Base-by-base conservation (phyloP, 2,329 filamentous ascomycete species). In the Venturia effusa region DNA sequence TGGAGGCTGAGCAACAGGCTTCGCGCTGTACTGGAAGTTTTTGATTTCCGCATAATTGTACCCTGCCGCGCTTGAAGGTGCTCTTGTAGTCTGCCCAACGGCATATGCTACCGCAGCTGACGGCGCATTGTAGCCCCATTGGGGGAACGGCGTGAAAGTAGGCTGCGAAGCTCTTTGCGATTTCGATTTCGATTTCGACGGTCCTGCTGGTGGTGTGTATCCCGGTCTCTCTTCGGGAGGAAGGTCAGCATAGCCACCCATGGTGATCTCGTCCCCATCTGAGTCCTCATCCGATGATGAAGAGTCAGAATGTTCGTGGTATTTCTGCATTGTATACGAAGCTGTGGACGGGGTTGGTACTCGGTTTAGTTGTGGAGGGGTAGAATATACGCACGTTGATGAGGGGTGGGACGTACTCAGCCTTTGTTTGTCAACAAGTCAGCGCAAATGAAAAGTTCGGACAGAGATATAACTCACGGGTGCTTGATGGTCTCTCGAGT, bases 21-120 rank as follows among this genome's bases (percentile, higher is more conserved):
- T 75, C 39, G 76, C 68, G n/a, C 71, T 78, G 68, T 78, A 80
- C 10, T 72, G 77, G 64, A 79, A 73, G 40, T 74, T 74, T 2
- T 77, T 75, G 24, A 73, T 65, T 24, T 70, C 70, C 15, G 77
- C 75, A 69, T 80, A 80, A 66, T 77, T 73, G 66, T 72, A 73
- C 22, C 59, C 66, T 24, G 34, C 55, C n/a, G 40, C 62, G 22
- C 32, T 64, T 13, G 22, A 37, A 15, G 54, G 55, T 34, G 41
- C 24, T 27, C 27, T 40, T 19, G 61, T 59, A 24, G 5, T 45
- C 8, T 45, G 43, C 6, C 43, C 15, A 13, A 57, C 51, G 51
- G 51, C 27, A 32, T 57, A 17, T 34, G 51, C 30, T 57, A 57
- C 17, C 15, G 51, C 13, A 7, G 45, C 30, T 17, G 41, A 54